These are phyloP conservation scores for Ballota nigra DNA, from an alignment of 257 asterid genomes.

Conservation along the genomic window DNA sequence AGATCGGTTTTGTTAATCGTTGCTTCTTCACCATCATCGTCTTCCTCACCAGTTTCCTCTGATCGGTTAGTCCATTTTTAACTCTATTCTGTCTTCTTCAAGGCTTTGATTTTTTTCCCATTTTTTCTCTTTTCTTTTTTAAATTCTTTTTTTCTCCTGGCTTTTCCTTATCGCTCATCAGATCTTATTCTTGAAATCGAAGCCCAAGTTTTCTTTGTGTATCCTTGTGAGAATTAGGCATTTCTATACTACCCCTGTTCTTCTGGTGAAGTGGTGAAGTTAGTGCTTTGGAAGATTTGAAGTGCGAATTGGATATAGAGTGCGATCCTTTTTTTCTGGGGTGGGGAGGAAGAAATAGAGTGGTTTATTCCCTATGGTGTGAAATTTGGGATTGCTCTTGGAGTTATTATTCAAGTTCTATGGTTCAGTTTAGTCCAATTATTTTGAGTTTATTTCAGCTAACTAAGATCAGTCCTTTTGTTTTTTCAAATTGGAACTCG, in stretches of 20 bases:
- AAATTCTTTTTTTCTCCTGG: neutral
- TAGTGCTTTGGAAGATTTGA: neutral
- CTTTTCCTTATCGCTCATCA: constrained; percentile 13
- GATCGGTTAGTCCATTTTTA: constrained; percentile 55
- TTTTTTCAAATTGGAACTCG: neutral
- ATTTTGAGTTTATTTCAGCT: neutral
- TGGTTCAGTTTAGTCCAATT: neutral
- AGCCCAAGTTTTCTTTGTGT: neutral
- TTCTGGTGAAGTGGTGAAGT: constrained; percentile 17
- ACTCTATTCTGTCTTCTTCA: constrained; percentile 22
- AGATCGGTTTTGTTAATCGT: constrained; percentile 72
- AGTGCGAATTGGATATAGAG: constrained; percentile 10
- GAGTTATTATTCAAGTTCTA: neutral
- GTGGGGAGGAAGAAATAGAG: neutral
- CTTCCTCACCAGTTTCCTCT: constrained; percentile 58
- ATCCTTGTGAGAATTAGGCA: neutral
- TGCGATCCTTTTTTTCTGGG: neutral
- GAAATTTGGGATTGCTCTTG: constrained; percentile 4
- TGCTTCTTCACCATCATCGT: constrained; percentile 63
- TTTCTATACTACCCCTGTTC: neutral
- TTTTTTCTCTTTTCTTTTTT: constrained; percentile 4
- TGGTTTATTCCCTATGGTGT: constrained; percentile 3
- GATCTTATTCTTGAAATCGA: constrained; percentile 18
- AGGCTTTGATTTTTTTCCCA: constrained; percentile 23
- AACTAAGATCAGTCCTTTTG: neutral